Evolutionary conservation across 2,329 filamentous ascomycete species (phyloP), one percentile per base, ranked within the genome.

Genomic region (Fusarium cyanostomum): DNA sequence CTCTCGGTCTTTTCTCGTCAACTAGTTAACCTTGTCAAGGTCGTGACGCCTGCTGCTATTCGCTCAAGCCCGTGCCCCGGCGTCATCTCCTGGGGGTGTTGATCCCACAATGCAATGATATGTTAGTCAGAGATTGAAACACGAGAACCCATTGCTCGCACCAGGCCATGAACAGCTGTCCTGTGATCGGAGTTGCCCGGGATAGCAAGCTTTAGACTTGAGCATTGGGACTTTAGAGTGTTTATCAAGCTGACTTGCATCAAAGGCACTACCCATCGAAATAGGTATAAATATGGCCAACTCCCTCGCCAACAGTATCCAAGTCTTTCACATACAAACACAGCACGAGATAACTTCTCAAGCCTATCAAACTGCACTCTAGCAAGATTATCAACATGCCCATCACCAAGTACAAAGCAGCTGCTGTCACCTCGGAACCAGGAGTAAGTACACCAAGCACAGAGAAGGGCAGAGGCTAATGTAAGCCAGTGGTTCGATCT

Each of bases 401-500:
- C 50, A 69, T 69, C 41, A 64, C 63, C 33, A 69, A 69, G 63
- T 69, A 69, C 54, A 69, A 69, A 41, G 66, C 66, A 2, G 66
- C 66, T 9, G 66, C 66, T 5, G 66, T 69, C 27, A 69, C 66
- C 46, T 68, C 65, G 4, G 66, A 68, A 51, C 66, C 66, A 39
- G 62, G 41, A 21, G 51, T 68, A 45, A 26, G 51, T 39, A 3
- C 1, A 18, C 9, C 1, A 1, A 13, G 7, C 8, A 1, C 2
- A 1, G 1, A 1, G 3, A 3, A 8, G 18, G 44, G 1, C 56
- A 5, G 0, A 5, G 18, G 28, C 46, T 67, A 3, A 74, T 12
- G 26, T 0, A 5, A 45, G 2, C 2, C 0, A 67, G 64, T 89
- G 86, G 85, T 77, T 89, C 8, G 83, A 89, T 65, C 79, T 89